These are phyloP conservation scores for Carpinus fangiana DNA, from an alignment of 306 rosid species.

Conservation along the genomic window DNA sequence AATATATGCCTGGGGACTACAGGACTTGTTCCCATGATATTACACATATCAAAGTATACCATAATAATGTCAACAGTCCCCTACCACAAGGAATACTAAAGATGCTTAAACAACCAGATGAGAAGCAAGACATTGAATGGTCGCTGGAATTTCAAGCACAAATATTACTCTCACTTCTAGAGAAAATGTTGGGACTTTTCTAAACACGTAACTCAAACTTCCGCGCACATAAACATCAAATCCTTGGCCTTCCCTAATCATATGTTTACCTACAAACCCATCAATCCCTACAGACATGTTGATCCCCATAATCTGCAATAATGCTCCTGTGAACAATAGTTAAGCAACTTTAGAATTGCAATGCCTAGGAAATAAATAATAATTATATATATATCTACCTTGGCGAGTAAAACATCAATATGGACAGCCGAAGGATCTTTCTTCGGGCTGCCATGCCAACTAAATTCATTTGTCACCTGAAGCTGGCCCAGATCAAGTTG, in stretches of 20 bases:
- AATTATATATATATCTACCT: too few relatives aligned
- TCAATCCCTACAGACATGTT: too few relatives aligned
- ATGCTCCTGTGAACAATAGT: too few relatives aligned
- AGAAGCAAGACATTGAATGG: neutral
- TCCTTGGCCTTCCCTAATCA: constrained; percentile 64
- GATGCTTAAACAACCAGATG: neutral
- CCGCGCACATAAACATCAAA: constrained; percentile 79
- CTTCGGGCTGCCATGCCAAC: too few relatives aligned
- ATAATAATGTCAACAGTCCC: neutral
- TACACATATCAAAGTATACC: neutral
- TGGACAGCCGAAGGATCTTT: too few relatives aligned
- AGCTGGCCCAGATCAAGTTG: too few relatives aligned
- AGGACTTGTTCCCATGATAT: neutral
- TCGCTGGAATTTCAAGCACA: constrained; percentile 15
- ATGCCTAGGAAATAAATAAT: too few relatives aligned
- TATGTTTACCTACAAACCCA: too few relatives aligned
- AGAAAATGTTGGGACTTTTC: constrained; percentile 87
- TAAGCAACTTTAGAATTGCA: too few relatives aligned
- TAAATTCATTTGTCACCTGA: too few relatives aligned
- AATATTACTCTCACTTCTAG: constrained; percentile 83
- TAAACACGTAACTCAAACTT: constrained; percentile 95
- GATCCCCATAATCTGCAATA: too few relatives aligned
- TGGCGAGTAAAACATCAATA: too few relatives aligned
- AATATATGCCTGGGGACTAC: neutral
- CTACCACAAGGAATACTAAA: neutral